These are phyloP conservation scores for Collariella sp. DNA, from an alignment of 495 filamentous ascomycete genomes.

Conservation along the genomic window DNA sequence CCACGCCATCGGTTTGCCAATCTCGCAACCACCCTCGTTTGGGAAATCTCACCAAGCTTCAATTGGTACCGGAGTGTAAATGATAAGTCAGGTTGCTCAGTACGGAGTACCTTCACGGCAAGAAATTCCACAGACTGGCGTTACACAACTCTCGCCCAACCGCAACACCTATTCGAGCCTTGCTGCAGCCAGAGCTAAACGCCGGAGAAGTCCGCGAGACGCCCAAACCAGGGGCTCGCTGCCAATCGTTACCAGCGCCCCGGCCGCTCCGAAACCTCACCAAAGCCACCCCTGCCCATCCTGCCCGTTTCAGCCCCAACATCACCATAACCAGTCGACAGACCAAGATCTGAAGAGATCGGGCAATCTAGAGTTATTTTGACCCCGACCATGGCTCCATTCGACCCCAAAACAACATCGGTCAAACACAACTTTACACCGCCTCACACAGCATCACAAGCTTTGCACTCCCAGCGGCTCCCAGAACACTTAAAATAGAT, in stretches of 20 bases:
- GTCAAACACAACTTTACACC: no score
- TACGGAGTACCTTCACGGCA: neutral
- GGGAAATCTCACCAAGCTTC: no score
- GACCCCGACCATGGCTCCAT: no score
- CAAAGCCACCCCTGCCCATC: neutral
- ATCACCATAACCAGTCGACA: neutral
- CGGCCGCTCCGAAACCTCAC: conserved; percentile 3
- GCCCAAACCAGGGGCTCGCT: neutral
- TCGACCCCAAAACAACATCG: no score
- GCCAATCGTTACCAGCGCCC: neutral
- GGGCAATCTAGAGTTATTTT: no score
- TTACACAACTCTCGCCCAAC: conserved; percentile 1
- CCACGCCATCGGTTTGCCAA: no score
- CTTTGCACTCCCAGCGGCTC: neutral
- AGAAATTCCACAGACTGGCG: neutral
- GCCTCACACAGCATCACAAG: neutral
- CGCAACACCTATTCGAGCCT: neutral
- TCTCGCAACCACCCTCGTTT: no score
- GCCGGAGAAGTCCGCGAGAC: conserved; percentile 7
- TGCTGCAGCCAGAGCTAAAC: neutral
- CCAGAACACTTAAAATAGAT: neutral
- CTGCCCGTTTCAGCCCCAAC: conserved; percentile 5
- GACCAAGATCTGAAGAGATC: neutral
- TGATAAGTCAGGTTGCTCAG: no score
- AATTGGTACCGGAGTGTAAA: no score